These are phyloP conservation scores for Solanum pimpinellifolium DNA, from an alignment of 257 asterid genomes.

Conservation along the genomic window DNA sequence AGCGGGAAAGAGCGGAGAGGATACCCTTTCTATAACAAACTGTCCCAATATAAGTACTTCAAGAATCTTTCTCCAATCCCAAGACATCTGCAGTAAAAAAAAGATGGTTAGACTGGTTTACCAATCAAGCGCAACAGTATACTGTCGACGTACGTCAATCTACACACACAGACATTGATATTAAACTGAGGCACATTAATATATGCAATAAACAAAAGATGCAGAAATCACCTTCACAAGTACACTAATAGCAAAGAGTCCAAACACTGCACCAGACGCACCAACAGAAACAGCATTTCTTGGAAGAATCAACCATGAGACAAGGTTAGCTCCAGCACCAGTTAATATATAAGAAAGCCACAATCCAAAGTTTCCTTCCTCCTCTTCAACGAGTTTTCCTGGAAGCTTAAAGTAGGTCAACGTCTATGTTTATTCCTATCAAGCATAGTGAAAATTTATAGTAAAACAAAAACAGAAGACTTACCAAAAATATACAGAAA, in stretches of 20 bases:
- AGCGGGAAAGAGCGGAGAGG: not conserved
- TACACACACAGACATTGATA: not conserved
- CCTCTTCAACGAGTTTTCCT: slow-evolving; percentile 99
- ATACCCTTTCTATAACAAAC: slow-evolving; percentile 90
- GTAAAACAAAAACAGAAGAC: slow-evolving; percentile 13
- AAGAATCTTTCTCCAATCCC: slow-evolving; percentile 99
- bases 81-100: slow-evolving; percentile 59
- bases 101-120: slow-evolving; percentile 1
- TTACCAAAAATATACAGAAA: slow-evolving; percentile 94
- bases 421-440: not conserved
- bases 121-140: not conserved
- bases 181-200: not conserved
- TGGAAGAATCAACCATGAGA: slow-evolving; percentile 90
- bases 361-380: slow-evolving; percentile 83
- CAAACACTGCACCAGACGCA: slow-evolving; percentile 97
- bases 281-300: slow-evolving; percentile 93
- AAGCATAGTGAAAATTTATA: no score
- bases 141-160: not conserved
- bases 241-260: slow-evolving; percentile 89
- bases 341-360: slow-evolving; percentile 92
- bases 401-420: not conserved
- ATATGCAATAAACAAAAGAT: not conserved
- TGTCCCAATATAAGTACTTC: slow-evolving; percentile 94
- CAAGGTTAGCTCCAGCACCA: slow-evolving; percentile 93
- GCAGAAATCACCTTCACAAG: slow-evolving; percentile 56